A percentile compares a stretch with the other conserved stretches of the same genome.
Conservation (phyloP, 1,284 basidiomycete species). For the Thelephora terrestris region DNA sequence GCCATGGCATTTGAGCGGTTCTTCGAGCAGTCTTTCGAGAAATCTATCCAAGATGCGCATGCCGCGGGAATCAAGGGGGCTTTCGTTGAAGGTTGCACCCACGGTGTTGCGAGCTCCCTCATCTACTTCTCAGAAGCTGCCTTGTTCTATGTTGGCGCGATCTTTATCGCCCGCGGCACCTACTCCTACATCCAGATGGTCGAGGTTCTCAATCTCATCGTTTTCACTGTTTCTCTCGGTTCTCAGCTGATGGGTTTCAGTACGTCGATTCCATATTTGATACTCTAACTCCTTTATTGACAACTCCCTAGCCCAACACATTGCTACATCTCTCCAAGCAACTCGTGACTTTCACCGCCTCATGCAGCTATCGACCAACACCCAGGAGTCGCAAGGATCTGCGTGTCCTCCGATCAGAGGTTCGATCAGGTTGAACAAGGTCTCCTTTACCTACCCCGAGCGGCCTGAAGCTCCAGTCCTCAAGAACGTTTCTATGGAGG, state of each 20-base stretch:
- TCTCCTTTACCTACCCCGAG: slow-evolving; percentile 77
- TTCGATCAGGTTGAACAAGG: slow-evolving; percentile 56
- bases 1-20: slow-evolving; percentile 81
- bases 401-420: slow-evolving; percentile 59
- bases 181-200: slow-evolving; percentile 86
- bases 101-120: slow-evolving; percentile 70
- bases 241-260: slow-evolving; percentile 84
- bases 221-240: slow-evolving; percentile 90
- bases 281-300: slow-evolving; percentile 7
- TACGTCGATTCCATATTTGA: slow-evolving; percentile 30
- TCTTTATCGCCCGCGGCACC: slow-evolving; percentile 71
- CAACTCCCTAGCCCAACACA: slow-evolving; percentile 53
- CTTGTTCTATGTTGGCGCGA: slow-evolving; percentile 83
- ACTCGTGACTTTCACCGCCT: slow-evolving; percentile 70
- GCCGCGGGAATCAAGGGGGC: slow-evolving; percentile 66
- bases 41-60: slow-evolving; percentile 52
- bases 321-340: slow-evolving; percentile 74
- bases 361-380: slow-evolving; percentile 46
- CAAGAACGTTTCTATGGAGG: slow-evolving; percentile 50
- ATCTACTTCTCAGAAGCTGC: slow-evolving; percentile 87
- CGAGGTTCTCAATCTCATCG: slow-evolving; percentile 82
- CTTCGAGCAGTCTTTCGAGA: slow-evolving; percentile 63
- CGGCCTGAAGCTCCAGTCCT: slow-evolving; percentile 69
- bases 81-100: slow-evolving; percentile 76
- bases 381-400: slow-evolving; percentile 60